Percentiles rank a stretch among this genome's conserved stretches.
Conservation (phyloP, 352 stramenopile genomes). For the Globisporangium spinosum region DNA sequence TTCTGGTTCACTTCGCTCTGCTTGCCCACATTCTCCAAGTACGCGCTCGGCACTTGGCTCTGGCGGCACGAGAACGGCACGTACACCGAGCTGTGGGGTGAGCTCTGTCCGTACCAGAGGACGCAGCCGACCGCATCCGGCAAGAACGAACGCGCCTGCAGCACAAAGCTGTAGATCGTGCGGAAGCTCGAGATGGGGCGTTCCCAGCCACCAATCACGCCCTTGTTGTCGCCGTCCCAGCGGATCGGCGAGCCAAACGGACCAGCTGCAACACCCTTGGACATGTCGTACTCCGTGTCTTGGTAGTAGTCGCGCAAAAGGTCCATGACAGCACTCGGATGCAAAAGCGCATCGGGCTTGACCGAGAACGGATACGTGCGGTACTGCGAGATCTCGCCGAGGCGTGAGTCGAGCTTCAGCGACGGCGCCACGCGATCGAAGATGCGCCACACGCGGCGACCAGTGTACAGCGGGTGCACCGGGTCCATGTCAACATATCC, state of each 20-base stretch:
- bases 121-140: conserved; percentile 36
- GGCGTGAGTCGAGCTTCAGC: conserved; percentile 58
- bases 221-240: conserved; percentile 49
- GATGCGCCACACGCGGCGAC: conserved; percentile 88
- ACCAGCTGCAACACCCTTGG: conserved; percentile 62
- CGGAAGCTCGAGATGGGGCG: conserved; percentile 87
- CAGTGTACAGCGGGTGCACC: conserved; percentile 63
- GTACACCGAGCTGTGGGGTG: conserved; percentile 50
- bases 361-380: conserved; percentile 89
- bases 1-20: conserved; percentile 44
- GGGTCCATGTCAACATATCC: conserved; percentile 41
- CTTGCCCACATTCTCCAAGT: conserved; percentile 38
- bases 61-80: conserved; percentile 51
- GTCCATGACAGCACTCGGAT: conserved; percentile 56
- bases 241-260: conserved; percentile 87
- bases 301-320: conserved; percentile 86
- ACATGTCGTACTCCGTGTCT: conserved; percentile 76
- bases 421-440: conserved; percentile 80
- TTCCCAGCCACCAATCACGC: conserved; percentile 61
- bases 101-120: conserved; percentile 51
- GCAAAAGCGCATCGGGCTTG: conserved; percentile 60
- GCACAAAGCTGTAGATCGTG: conserved; percentile 72
- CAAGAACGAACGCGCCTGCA: conserved; percentile 32
- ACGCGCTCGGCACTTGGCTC: conserved; percentile 35
- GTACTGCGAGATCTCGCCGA: conserved; percentile 64